Evolutionary conservation across 805 yeast genomes (phyloP), one percentile per base, ranked within the genome.

Genomic region (Cyberlindnera galapagoensis): DNA sequence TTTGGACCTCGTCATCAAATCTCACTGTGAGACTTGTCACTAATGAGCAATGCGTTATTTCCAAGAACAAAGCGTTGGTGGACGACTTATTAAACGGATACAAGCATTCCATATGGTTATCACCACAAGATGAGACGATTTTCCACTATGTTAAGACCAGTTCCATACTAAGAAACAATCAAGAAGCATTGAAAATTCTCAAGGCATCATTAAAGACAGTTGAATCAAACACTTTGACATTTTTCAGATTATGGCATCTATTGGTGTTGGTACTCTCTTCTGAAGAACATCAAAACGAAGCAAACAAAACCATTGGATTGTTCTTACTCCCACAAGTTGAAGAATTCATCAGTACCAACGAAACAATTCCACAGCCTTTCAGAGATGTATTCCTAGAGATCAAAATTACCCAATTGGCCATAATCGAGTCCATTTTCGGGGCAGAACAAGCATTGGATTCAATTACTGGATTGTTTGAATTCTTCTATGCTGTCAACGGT

Each of bases 351-450:
- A 32, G 30, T 9, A 27, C 44, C 19, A 41, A 30, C 16, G 43
- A 35, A 5, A 3, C 27, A 7, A 18, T 16, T 7, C 28, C 42
- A 6, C 6, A 39, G 7, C 9, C 35, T 3, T 34, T 36, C 22
- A 43, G 43, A 17, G 44, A 20, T 30, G 29, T 69, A 36, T 67
- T 76, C 35, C 50, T 78, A 32, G 83, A 84, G 50, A 64, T 86
- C 51, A 82, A 82, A 45, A 65, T 82, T 56, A 80, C 95, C 0
- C 84, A 80, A 46, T 59, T 86, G 22, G 75, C 84, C 2, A 60
- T 85, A n/a, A 59, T 75, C 32, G 87, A 81, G 46, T 65, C 73
- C 6, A 60, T 71, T 4, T 64, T 70, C 35, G 90, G 86, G 6
- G 56, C 67, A 1, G 61, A 66, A 18, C 70, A 70, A 26, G 74